Evolutionary conservation across 345 rosid species (phyloP), one percentile per base, ranked within the genome.

Genomic region (Heritiera fomes): DNA sequence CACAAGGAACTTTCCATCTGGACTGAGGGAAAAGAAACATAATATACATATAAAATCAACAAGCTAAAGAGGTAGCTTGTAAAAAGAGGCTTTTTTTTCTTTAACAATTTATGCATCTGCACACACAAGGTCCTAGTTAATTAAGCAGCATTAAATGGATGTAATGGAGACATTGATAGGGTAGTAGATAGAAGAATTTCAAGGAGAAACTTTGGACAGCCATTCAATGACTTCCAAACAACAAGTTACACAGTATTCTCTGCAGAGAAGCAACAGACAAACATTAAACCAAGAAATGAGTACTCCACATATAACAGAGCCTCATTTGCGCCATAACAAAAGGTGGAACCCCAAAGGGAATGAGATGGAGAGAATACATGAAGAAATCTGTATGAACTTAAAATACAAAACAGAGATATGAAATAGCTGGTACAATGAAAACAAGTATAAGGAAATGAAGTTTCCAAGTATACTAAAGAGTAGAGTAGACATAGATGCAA

Each of bases 1-100:
- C 71, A 92, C 83, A 66, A 95, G 95, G 80, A 84, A 84, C 73
- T 87, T 93, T 78, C 98, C 97, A 82, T 89, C 97, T 70, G 92
- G 96, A 81, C 99, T 95, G 94, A 62, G 75, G 65, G 83, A 73
- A 56, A 83, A 43, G 77, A 75, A 34, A 63, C 49, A 75, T 20
- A 41, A 64, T 45, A 73, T 68, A 78, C 43, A 74, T 47, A 53
- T 20, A 41, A 34, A 80, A 77, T 69, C 59, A 76, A 73, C 46
- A 71, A 38, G 50, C 38, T 77, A 49, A 71, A 60, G 7, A 45
- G 10, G 68, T 69, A 47, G 45, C 28, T 45, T 73, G 62, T 8
- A 41, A 55, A 59, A 0, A 17, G 32, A 34, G 9, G 32, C 17
- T 14, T 60, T 75, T 34, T 23, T 14, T 60, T 75, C 46, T 15